Base-by-base conservation (phyloP, 495 filamentous ascomycete species). In the Cenococcum geophilum region DNA sequence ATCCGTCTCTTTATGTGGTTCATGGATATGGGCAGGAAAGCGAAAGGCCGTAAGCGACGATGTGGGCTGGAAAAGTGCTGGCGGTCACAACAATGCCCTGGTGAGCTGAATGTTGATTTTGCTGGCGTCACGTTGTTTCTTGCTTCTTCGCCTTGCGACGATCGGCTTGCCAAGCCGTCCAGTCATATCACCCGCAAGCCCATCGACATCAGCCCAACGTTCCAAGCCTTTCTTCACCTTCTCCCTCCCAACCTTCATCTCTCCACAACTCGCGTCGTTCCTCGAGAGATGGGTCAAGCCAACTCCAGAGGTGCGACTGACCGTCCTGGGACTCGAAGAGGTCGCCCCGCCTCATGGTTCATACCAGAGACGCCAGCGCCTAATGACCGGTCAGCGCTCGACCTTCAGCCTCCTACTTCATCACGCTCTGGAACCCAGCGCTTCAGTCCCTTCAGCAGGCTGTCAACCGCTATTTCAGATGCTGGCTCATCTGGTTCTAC, bases 341-440 rank as follows among this genome's bases (percentile, higher is more conserved):
- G 59, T n/a, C 66, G 66, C 59, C 62, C 66, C 11, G 27, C 55
- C 12, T 68, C 62, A 34, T 68, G 66, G 66, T 58, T 52, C 48
- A 58, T 55, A 40, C 45, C 62, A 42, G 58, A 50, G 51, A 48
- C 48, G 45, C 22, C 34, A 1, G 36, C 51, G 51, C 60, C 43
- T 34, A 21, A 21, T 23, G 14, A 56, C 32, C 16, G 25, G 18
- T 23, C 54, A 36, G 34, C 54, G 54, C 37, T 43, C 20, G 54
- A 55, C 16, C n/a, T 27, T 5, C 58, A 43, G 52, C 55, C 43
- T 8, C 9, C 55, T 10, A 35, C 55, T 42, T 43, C 23, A 12
- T 56, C 56, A 1, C 25, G 56, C 21, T 18, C 66, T n/a, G 20
- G 20, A 1, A 43, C 61, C 12, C 61, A 60, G 58, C 50, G 55